Evolutionary conservation across 2,329 filamentous ascomycete genomes (phyloP).

Genomic region (Paraphaeosphaeria sporulosa): DNA sequence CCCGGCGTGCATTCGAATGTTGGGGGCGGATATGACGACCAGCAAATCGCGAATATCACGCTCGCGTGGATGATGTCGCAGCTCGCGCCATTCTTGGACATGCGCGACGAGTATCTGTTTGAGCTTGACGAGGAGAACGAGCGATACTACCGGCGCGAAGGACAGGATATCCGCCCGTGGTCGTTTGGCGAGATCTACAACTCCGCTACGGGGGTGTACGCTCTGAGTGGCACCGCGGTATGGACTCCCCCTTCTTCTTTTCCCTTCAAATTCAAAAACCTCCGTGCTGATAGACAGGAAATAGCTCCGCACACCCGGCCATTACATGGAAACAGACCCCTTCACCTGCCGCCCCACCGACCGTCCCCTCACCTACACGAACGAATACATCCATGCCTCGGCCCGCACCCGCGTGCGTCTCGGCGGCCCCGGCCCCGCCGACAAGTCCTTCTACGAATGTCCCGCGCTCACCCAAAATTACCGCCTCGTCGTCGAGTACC

Average conservation of each 20-base stretch:
- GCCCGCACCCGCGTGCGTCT: constrained; percentile 56
- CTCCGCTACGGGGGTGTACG: constrained; percentile 56
- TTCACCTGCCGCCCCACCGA: constrained; percentile 51
- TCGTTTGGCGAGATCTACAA: constrained; percentile 56
- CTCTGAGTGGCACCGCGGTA: constrained; percentile 54
- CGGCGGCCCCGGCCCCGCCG: constrained; percentile 55
- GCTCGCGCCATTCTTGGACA: constrained; percentile 56
- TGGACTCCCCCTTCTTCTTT: constrained; percentile 8
- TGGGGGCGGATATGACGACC: constrained; percentile 57
- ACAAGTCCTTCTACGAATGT: constrained; percentile 55
- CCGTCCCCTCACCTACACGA: constrained; percentile 56
- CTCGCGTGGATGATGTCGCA: constrained; percentile 67
- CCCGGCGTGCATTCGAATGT: constrained; percentile 62
- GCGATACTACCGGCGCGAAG: constrained; percentile 52
- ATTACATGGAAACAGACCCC: constrained; percentile 57
- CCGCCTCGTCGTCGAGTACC: constrained; percentile 56
- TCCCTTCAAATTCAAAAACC: background rate
- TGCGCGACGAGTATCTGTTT: constrained; percentile 56
- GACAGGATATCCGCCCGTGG: constrained; percentile 56
- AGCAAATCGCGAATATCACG: constrained; percentile 59
- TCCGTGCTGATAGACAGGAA: background rate
- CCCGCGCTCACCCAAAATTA: constrained; percentile 56
- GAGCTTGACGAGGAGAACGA: constrained; percentile 57
- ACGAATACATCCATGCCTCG: constrained; percentile 61
- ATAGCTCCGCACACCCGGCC: constrained; percentile 55